Conservation (phyloP, 805 yeast genomes). For the Debaryomyces hansenii region DNA sequence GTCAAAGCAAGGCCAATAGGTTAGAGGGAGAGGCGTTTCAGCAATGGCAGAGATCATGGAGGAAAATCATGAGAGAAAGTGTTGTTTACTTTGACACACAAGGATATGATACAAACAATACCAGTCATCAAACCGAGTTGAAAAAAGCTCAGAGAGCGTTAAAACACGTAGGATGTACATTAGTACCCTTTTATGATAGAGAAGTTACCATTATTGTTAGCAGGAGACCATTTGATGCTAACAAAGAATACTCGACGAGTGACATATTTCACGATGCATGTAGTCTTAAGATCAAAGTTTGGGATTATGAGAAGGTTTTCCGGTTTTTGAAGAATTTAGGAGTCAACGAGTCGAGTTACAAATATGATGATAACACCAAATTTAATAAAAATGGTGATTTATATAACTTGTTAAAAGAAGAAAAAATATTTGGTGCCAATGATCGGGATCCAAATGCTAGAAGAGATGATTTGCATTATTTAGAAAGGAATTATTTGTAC, state of each 20-base stretch:
- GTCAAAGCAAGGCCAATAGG: constrained; percentile 17
- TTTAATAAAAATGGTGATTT: constrained; percentile 18
- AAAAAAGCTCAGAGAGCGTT: constrained; percentile 46
- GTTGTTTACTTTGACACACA: constrained; percentile 62
- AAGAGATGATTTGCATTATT: constrained; percentile 81
- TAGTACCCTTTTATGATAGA: constrained; percentile 52
- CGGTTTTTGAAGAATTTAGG: constrained; percentile 70
- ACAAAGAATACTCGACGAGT: constrained; percentile 41
- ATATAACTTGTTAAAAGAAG: constrained; percentile 69
- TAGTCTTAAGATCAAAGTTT: constrained; percentile 67
- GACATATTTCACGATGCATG: constrained; percentile 71
- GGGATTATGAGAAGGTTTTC: constrained; percentile 84
- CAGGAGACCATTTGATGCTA: constrained; percentile 49
- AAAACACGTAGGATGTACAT: constrained; percentile 48
- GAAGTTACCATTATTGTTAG: constrained; percentile 74
- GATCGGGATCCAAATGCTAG: constrained; percentile 86
- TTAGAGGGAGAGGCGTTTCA: constrained; percentile 47
- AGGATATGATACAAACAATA: constrained; percentile 40
- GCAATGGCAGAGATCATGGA: constrained; percentile 69
- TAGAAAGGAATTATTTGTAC: constrained; percentile 67
- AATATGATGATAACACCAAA: constrained; percentile 1
- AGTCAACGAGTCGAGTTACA: constrained; percentile 20
- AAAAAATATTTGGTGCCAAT: constrained; percentile 79
- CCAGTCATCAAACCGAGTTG: constrained; percentile 35
- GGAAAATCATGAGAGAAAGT: constrained; percentile 56